Conservation (phyloP, 495 filamentous ascomycete genomes). For the Penicillium robsamsonii region DNA sequence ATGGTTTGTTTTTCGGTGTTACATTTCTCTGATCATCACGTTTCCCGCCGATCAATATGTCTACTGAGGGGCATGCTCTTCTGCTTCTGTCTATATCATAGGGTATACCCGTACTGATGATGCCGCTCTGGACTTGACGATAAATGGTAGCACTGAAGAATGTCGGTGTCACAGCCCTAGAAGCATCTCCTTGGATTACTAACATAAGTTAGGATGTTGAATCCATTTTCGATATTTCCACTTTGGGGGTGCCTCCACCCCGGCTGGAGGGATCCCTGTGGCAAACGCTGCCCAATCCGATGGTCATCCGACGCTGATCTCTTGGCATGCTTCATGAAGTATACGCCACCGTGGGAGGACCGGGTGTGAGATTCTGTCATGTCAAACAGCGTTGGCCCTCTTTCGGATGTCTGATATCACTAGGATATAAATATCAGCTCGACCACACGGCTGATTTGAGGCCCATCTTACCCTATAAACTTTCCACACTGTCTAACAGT, state of each 20-base stretch:
- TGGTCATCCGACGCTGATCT: conserved; percentile 6
- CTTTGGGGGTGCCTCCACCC: not conserved
- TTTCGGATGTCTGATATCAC: not conserved
- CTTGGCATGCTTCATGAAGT: conserved; percentile 3
- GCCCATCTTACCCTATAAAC: not conserved
- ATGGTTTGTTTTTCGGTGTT: not conserved
- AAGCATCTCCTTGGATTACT: not conserved
- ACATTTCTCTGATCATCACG: not conserved
- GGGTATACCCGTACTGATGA: not conserved
- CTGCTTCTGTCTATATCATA: not conserved
- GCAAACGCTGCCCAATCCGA: not conserved
- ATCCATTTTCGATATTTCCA: not conserved
- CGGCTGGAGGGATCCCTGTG: not conserved
- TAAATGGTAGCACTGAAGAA: not conserved
- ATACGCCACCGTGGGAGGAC: not conserved
- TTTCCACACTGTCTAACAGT: not conserved
- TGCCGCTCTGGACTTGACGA: not conserved
- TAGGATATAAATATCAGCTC: conserved; percentile 3
- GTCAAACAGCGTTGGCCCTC: not conserved
- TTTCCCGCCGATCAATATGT: conserved; percentile 10
- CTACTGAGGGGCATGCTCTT: not conserved
- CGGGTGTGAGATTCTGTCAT: not conserved
- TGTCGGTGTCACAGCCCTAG: no score
- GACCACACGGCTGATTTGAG: not conserved
- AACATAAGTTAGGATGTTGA: not conserved